phyloP scores from a whole-genome alignment of 306 rosid genomes.

The Clitoria ternatea region DNA sequence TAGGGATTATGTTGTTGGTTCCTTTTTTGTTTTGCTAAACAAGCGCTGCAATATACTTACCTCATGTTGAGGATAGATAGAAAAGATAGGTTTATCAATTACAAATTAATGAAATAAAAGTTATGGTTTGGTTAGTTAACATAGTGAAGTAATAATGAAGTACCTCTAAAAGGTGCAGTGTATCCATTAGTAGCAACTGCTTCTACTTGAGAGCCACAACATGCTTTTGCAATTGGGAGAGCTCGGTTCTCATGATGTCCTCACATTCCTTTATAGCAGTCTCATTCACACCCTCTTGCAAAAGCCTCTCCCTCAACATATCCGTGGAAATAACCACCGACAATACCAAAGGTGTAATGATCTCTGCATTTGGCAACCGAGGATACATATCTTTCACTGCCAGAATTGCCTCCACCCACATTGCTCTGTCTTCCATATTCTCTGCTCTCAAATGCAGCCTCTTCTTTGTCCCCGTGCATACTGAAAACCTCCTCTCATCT shows the following conservation, averaged over 20 bases:
- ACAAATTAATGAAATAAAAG: too few species aligned
- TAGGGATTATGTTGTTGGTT: too few species aligned
- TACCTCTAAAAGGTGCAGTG: conserved; percentile 82
- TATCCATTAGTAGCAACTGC: conserved; percentile 59
- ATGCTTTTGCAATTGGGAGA: conserved; percentile 50
- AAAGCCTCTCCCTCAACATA: conserved; percentile 55
- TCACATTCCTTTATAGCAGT: conserved; percentile 62
- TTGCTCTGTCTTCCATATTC: conserved; percentile 31
- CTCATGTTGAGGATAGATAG: too few species aligned
- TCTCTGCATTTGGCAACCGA: conserved; percentile 59
- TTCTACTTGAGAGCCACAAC: conserved; percentile 70
- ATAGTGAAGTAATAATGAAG: background rate
- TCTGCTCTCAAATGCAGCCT: conserved; percentile 47
- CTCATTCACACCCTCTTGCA: conserved; percentile 60
- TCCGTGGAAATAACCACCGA: conserved; percentile 46
- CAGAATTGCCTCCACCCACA: conserved; percentile 41
- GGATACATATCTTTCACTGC: conserved; percentile 68
- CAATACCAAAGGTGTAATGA: conserved; percentile 58
- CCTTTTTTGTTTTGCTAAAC: too few species aligned
- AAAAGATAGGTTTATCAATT: too few species aligned
- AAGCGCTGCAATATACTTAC: too few species aligned
- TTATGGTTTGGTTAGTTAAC: background rate
- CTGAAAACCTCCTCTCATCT: too few species aligned
- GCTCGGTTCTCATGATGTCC: conserved; percentile 66
- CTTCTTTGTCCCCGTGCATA: conserved; percentile 45